Conservation (phyloP, 192 early-diverging fungal genomes). For the Entomortierella beljakovae region DNA sequence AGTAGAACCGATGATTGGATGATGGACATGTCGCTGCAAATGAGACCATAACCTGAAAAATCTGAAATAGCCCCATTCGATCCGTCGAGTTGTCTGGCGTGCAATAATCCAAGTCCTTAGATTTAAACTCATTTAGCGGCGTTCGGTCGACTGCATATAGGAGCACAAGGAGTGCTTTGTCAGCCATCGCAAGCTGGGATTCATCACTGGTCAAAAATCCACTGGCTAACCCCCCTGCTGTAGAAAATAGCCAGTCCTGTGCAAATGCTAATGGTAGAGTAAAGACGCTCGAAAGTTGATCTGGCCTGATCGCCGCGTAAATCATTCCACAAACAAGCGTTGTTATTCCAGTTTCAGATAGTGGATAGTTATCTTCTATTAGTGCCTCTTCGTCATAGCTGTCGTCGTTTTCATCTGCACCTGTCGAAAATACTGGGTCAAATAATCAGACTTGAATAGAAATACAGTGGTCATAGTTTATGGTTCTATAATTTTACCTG, state of each 20-base stretch:
- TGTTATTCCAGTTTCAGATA: slow-evolving; percentile 47
- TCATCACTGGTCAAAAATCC: slow-evolving; percentile 36
- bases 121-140: slow-evolving; percentile 27
- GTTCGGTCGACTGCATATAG: slow-evolving; percentile 42
- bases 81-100: slow-evolving; percentile 27
- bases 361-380: slow-evolving; percentile 46
- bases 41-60: slow-evolving; percentile 51
- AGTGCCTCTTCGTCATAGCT: slow-evolving; percentile 46
- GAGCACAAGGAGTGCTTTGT: slow-evolving; percentile 38
- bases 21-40: slow-evolving; percentile 58
- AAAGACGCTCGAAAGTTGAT: slow-evolving; percentile 11
- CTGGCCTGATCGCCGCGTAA: slow-evolving; percentile 22
- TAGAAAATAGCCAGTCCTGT: slow-evolving; percentile 41
- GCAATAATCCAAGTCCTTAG: slow-evolving; percentile 35
- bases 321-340: slow-evolving; percentile 44
- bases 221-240: slow-evolving; percentile 40
- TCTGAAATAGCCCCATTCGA: slow-evolving; percentile 40
- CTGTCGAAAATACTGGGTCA: slow-evolving; percentile 35
- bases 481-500: slow-evolving; percentile 1
- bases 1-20: slow-evolving; percentile 53
- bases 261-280: slow-evolving; percentile 38
- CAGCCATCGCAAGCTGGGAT: slow-evolving; percentile 38
- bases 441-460: background rate
- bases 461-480: no score
- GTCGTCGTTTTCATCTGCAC: slow-evolving; percentile 36